Evolutionary conservation across 129 eudicot genomes (phyloP), one percentile per base, ranked within the genome.

Genomic region (Glebionis coronaria): DNA sequence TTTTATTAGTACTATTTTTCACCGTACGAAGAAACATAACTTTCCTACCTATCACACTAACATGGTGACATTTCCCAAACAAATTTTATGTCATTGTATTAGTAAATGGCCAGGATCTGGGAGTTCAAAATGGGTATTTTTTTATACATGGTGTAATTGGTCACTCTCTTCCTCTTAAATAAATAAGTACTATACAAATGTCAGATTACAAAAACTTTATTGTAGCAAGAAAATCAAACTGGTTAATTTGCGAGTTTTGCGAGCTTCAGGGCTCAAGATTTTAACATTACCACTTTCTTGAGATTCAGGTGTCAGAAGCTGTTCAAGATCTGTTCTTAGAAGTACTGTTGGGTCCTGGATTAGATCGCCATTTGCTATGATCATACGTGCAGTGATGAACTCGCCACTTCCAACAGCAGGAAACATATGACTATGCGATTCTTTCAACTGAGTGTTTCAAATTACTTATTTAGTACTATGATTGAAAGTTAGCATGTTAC

Each of bases 401-500:
- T 76, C 82, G 63, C 99, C 99, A 73, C 97, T 93, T 51, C 99
- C 99, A 69, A 93, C 83, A 72, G 84, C 67, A 64, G 97, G 93
- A 79, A 93, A 93, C 95, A 89, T 86, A 56, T 63, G 71, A 12
- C 81, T 81, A 49, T 97, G 89, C 44, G 76, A 83, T 78, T 84
- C 90, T 83, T 93, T 93, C 68, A 85, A 67, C 63, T 65, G 65
- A 13, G 90, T n/a, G n/a, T n/a, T n/a, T n/a, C n/a, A n/a, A n/a
- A n/a, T n/a, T n/a, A n/a, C n/a, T n/a, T n/a, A n/a, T n/a, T n/a
- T n/a, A n/a, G n/a, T n/a, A n/a, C n/a, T n/a, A n/a, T n/a, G n/a
- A n/a, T n/a, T n/a, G n/a, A n/a, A n/a, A n/a, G n/a, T n/a, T n/a
- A n/a, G n/a, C n/a, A n/a, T n/a, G n/a, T n/a, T n/a, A n/a, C n/a